Conservation (phyloP, 139 green algal genomes). For the Chlamydomonas incerta region DNA sequence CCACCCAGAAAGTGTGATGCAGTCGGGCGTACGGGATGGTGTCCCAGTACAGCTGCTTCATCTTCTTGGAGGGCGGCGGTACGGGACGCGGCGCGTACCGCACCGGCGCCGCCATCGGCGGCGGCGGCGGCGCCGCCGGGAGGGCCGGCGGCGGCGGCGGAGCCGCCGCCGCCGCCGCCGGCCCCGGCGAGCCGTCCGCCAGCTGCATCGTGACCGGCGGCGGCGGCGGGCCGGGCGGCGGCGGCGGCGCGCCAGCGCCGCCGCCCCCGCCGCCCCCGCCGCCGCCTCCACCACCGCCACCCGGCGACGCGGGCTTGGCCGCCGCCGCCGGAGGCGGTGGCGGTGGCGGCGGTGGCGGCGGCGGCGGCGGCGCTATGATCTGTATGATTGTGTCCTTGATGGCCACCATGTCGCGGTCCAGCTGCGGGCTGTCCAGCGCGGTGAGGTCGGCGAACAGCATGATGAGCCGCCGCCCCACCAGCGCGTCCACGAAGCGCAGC, state of each 20-base stretch:
- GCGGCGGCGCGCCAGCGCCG: background rate
- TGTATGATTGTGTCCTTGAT: constrained; percentile 37
- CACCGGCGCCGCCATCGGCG: background rate
- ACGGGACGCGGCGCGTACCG: constrained; percentile 23
- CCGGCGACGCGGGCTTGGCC: background rate
- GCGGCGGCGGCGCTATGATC: constrained; percentile 29
- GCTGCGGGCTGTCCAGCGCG: constrained; percentile 18
- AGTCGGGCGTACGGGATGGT: constrained; percentile 23
- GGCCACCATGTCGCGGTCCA: background rate
- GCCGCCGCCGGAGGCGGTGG: background rate
- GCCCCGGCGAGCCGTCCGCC: background rate
- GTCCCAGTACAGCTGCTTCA: constrained; percentile 57
- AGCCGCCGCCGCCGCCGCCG: background rate
- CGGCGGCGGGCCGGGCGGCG: background rate
- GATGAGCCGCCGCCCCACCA: background rate
- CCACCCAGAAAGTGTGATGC: constrained; percentile 48
- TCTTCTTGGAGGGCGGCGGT: constrained; percentile 41
- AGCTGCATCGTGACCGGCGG: background rate
- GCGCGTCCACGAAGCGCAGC: constrained; percentile 7
- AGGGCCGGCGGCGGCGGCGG: background rate
- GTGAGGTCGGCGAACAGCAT: constrained; percentile 30
- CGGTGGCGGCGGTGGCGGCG: background rate
- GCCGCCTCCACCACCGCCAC: background rate
- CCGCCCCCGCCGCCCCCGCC: background rate
- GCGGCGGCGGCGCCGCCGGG: background rate